Conservation (phyloP, 352 stramenopile species). For the Pythium rhizo-oryzae region DNA sequence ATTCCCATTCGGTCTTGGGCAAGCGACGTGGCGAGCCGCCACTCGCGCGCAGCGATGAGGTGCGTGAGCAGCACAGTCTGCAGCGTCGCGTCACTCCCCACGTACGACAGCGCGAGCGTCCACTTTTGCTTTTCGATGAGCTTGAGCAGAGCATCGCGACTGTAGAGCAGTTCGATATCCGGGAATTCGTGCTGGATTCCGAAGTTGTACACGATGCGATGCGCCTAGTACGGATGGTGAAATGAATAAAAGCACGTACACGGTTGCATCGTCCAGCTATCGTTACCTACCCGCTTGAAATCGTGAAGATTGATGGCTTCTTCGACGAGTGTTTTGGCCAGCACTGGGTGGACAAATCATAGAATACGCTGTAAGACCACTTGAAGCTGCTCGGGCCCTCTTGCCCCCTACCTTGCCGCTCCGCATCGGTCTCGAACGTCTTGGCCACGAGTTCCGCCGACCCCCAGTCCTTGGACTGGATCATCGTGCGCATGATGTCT, state of each 20-base stretch:
- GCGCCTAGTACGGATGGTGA: too few species aligned
- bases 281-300: constrained; percentile 62
- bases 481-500: constrained; percentile 40
- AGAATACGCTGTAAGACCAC: not conserved
- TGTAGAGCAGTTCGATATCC: constrained; percentile 70
- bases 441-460: constrained; percentile 53
- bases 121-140: constrained; percentile 70
- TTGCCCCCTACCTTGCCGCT: constrained; percentile 23
- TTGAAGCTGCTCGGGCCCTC: too few species aligned
- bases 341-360: constrained; percentile 24
- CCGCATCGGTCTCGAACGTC: constrained; percentile 35
- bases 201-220: constrained; percentile 60
- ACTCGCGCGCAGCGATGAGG: constrained; percentile 41
- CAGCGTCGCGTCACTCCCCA: constrained; percentile 52
- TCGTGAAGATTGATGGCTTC: constrained; percentile 53
- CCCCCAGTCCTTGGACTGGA: constrained; percentile 59
- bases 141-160: constrained; percentile 51
- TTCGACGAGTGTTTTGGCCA: constrained; percentile 50
- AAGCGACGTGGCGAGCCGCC: constrained; percentile 32
- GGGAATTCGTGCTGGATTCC: constrained; percentile 53
- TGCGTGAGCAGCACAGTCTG: constrained; percentile 53
- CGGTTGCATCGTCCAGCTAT: too few species aligned
- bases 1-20: constrained; percentile 39
- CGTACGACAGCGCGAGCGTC: constrained; percentile 64
- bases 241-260: constrained; percentile 2